Base-by-base conservation (phyloP, 176 grass and related monocot genomes). In the Carex littledalei region DNA sequence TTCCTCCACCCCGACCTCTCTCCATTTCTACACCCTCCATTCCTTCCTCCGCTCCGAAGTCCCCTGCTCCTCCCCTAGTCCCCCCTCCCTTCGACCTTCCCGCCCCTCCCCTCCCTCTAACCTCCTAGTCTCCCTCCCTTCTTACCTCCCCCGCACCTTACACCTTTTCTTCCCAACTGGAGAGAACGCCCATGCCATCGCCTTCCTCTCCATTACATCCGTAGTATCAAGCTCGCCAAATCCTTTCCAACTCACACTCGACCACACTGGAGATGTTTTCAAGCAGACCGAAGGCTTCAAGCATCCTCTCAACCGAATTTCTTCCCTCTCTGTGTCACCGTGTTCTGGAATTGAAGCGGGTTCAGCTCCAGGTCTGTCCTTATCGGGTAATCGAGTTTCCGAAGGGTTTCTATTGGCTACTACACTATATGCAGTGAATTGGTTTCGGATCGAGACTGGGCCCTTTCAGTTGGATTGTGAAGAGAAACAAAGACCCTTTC, bases 341-440 rank as follows among this genome's bases (percentile, higher is more conserved):
- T 76, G 17, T 7, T 31, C 86, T 47, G 24, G 26, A 0, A 43
- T 74, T 52, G 39, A 18, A 49, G 8, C 20, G 5, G 26, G 43
- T 3, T 87, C 88, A 18, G 47, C 32, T 2, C 86, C 86, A 14
- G 90, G 90, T 86, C 32, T 8, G 7, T 49, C 50, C 3, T 21
- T 72, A 26, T 22, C 20, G 24, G 63, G 58, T 21, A 81, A 85
- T 31, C 63, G 20, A 64, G 29, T 53, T 68, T 61, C 87, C 10
- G 85, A 95, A 72, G 91, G 93, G 4, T 92, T 92, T 86, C 80
- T 95, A 78, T 86, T 95, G 60, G 89, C 95, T 6, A 86, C 88
- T 54, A 95, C 88, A 3, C 74, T 93, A 72, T 95, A 95, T 47
- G 89, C 93, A 2, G 70, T 94, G 56, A 98, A 88, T 81, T 95